Conservation (phyloP, 306 rosid species). For the Citrullus colocynthis region DNA sequence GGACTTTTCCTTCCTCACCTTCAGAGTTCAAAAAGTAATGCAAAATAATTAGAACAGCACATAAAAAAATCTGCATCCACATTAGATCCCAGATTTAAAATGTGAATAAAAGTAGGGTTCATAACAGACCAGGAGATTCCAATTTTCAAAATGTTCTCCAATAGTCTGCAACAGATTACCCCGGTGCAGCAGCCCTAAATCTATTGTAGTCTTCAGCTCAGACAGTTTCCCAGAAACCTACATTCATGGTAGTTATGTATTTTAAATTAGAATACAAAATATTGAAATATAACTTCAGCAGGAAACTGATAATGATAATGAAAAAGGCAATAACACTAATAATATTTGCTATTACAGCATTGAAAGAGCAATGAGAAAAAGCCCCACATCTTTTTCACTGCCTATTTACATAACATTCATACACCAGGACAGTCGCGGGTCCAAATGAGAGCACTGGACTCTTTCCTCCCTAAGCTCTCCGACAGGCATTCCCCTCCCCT, state of each 20-base stretch:
- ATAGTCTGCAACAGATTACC: slow-evolving; percentile 57
- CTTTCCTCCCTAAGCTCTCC: background rate
- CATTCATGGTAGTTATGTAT: background rate
- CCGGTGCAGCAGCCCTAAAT: slow-evolving; percentile 58
- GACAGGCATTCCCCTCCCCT: background rate
- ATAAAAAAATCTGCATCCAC: background rate
- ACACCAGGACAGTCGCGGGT: background rate
- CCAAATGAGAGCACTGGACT: background rate
- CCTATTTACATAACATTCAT: background rate
- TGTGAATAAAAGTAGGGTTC: background rate
- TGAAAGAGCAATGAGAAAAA: background rate
- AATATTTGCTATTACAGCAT: background rate
- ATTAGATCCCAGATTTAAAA: background rate
- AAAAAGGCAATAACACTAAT: background rate
- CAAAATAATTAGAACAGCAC: slow-evolving; percentile 15
- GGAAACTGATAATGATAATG: background rate
- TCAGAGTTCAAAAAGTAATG: slow-evolving; percentile 24
- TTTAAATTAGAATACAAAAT: background rate
- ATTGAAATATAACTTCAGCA: background rate
- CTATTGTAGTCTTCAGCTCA: slow-evolving; percentile 79
- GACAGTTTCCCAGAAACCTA: slow-evolving; percentile 61
- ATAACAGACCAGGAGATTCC: slow-evolving; percentile 64
- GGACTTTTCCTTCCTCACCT: slow-evolving; percentile 94
- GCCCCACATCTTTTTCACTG: background rate
- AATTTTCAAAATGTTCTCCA: slow-evolving; percentile 62